A percentile compares a stretch with the other conserved stretches of the same genome.
These are phyloP conservation scores for Scheffersomyces cryptocercus DNA, from an alignment of 1,139 yeast genomes.

Conservation along the genomic window DNA sequence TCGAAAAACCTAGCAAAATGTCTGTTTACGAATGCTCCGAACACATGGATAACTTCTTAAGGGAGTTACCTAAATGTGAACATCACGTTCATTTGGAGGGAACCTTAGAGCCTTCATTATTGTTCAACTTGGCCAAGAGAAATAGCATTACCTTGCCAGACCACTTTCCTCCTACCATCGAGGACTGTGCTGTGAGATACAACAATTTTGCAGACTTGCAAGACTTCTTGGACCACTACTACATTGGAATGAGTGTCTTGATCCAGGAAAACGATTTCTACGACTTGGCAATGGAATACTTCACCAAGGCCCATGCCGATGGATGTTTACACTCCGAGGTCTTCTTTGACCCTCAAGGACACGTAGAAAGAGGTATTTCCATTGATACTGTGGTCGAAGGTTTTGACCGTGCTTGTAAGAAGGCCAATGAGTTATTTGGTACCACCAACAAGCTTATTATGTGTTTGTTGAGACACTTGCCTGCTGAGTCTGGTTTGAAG, in stretches of 20 bases:
- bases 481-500: slow-evolving; percentile 55
- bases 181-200: slow-evolving; percentile 59
- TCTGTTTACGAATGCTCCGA: slow-evolving; percentile 10
- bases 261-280: slow-evolving; percentile 65
- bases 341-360: slow-evolving; percentile 85
- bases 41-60: slow-evolving; percentile 43
- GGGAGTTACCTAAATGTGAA: slow-evolving; percentile 77
- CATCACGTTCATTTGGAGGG: slow-evolving; percentile 85
- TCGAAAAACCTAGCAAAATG: not conserved
- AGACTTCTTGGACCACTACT: slow-evolving; percentile 75
- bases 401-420: slow-evolving; percentile 60
- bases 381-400: slow-evolving; percentile 65
- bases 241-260: slow-evolving; percentile 75
- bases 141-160: slow-evolving; percentile 58
- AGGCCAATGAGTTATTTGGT: slow-evolving; percentile 58
- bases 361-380: slow-evolving; percentile 62
- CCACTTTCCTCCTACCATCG: slow-evolving; percentile 55
- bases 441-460: slow-evolving; percentile 70
- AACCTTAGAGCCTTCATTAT: slow-evolving; percentile 68
- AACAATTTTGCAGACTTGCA: slow-evolving; percentile 63
- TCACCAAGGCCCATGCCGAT: slow-evolving; percentile 58
- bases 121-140: slow-evolving; percentile 65
- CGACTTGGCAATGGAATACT: slow-evolving; percentile 75
- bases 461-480: slow-evolving; percentile 77
- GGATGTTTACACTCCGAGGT: slow-evolving; percentile 70